A percentile compares a stretch with the other conserved stretches of the same genome.
Evolutionary conservation across 2,329 filamentous ascomycete genomes (phyloP).

Genomic region (Chrysoporthe cubensis): DNA sequence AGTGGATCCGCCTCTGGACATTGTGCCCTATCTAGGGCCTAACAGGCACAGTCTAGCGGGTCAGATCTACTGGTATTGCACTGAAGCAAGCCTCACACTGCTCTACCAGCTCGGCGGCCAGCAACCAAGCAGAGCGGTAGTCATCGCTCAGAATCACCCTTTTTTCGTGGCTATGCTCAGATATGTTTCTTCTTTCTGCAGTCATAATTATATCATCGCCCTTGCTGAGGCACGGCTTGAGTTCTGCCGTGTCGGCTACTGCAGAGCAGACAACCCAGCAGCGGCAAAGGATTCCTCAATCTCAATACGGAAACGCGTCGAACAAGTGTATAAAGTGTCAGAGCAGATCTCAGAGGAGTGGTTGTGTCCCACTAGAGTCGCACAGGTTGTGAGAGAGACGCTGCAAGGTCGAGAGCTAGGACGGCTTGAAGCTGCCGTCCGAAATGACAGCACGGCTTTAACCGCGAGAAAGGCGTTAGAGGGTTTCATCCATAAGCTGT

Average conservation of each 20-base stretch:
- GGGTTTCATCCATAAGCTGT: neutral
- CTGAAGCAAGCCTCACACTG: conserved; percentile 9
- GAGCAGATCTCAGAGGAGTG: neutral
- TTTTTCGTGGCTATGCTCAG: conserved; percentile 4
- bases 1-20: neutral
- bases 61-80: conserved; percentile 18
- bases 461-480: neutral
- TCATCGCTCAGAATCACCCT: conserved; percentile 5
- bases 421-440: neutral
- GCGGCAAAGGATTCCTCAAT: neutral
- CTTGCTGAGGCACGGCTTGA: conserved; percentile 18
- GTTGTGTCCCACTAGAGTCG: neutral
- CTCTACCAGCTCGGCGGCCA: conserved; percentile 7
- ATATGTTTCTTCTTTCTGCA: conserved; percentile 1
- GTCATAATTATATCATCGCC: conserved; percentile 13
- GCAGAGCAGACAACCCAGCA: conserved; percentile 10
- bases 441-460: neutral
- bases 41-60: conserved; percentile 7
- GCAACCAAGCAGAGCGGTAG: neutral
- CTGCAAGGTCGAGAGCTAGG: neutral
- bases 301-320: neutral
- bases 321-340: neutral
- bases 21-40: conserved; percentile 14
- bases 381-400: neutral
- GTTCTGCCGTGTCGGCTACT: conserved; percentile 9